Evolutionary conservation across 768 basidiomycete genomes (phyloP).

Genomic region (Kwoniella sp.): DNA sequence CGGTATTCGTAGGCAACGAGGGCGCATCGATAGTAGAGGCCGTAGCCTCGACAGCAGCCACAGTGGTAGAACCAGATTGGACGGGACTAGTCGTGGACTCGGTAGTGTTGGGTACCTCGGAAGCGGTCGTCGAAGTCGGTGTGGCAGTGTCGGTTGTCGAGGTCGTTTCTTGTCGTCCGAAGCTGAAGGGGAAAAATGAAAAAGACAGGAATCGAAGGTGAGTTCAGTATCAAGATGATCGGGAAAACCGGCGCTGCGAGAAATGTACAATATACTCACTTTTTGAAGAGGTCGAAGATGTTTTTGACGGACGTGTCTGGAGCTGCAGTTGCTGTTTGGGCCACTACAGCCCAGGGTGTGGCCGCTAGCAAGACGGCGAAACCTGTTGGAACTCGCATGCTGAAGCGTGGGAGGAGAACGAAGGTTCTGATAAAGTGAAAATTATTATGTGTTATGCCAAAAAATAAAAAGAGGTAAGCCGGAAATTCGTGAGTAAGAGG

Average conservation of each 20-base stretch:
- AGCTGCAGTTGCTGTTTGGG: neutral
- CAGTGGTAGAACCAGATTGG: neutral
- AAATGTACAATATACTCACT: neutral
- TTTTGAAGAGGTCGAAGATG: neutral
- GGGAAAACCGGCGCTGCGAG: neutral
- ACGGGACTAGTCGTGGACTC: neutral
- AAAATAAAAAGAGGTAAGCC: too few species aligned
- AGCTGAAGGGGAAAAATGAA: neutral
- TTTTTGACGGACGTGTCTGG: neutral
- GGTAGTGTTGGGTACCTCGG: neutral
- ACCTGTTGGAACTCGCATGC: neutral
- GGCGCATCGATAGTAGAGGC: constrained; percentile 1
- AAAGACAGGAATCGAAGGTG: neutral
- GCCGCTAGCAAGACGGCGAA: neutral
- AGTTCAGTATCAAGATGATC: neutral
- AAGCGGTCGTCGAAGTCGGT: neutral
- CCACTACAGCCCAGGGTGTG: neutral
- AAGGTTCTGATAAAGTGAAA: neutral
- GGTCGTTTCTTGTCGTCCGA: neutral
- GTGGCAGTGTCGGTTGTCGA: neutral
- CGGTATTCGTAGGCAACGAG: constrained; percentile 4
- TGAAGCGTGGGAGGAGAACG: neutral
- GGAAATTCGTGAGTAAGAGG: too few species aligned
- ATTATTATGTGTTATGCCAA: too few species aligned
- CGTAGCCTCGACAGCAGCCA: neutral